Percentiles rank a stretch among this genome's conserved stretches.
Conservation (phyloP, 306 rosid species). For the Begonia masoniana region DNA sequence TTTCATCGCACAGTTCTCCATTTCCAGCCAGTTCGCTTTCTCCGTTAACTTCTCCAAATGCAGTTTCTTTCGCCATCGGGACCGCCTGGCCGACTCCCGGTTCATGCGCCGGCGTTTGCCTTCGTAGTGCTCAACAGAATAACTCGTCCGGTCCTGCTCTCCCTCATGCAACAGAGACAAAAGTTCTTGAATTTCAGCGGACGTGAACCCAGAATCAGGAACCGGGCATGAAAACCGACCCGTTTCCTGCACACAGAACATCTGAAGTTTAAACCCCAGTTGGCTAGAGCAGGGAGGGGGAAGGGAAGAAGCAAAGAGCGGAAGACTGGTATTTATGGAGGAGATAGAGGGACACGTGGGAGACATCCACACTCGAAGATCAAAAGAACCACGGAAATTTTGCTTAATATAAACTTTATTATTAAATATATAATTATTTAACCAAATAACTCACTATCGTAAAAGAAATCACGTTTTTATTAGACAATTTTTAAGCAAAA, state of each 20-base stretch:
- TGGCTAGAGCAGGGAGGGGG: not conserved
- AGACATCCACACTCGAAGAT: not conserved
- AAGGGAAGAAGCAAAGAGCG: conserved; percentile 11
- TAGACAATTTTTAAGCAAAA: too few relatives aligned
- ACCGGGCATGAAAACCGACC: not conserved
- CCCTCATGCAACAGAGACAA: conserved; percentile 1
- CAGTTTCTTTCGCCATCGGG: conserved; percentile 9
- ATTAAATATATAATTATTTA: too few relatives aligned
- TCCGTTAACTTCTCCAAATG: conserved; percentile 9
- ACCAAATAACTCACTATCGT: too few relatives aligned
- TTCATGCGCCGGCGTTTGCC: conserved; percentile 3
- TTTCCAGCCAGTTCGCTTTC: conserved; percentile 5
- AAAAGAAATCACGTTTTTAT: too few relatives aligned
- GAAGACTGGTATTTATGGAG: conserved; percentile 5
- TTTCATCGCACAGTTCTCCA: conserved; percentile 7
- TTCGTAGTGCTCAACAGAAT: not conserved
- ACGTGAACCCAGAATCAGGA: not conserved
- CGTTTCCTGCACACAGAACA: conserved; percentile 3
- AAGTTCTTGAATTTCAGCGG: conserved; percentile 8
- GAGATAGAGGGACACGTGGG: not conserved
- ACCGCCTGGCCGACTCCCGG: conserved; percentile 12
- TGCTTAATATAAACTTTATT: too few relatives aligned
- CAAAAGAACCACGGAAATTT: too few relatives aligned
- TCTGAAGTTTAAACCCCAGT: not conserved
- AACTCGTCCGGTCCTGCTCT: not conserved